Evolutionary conservation across 139 green algal genomes (phyloP).

Genomic region (Chlorella sp.): DNA sequence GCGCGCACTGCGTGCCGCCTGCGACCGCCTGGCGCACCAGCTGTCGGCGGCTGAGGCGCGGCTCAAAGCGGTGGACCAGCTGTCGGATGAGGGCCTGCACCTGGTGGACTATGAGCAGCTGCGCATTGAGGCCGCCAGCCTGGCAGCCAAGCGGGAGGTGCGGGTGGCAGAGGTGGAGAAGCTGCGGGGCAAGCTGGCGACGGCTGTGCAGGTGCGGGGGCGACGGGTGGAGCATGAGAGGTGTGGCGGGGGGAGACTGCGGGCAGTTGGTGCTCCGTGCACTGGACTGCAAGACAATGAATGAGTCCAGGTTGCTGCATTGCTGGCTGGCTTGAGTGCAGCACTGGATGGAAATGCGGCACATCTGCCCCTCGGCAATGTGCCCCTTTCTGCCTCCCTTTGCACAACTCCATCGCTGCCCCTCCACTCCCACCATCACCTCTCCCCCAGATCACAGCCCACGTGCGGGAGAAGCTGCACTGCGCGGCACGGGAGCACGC

Average conservation of each 20-base stretch:
- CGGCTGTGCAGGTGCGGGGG: conserved; percentile 73
- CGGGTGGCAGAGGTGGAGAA: conserved; percentile 89
- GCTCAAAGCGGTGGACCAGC: conserved; percentile 12
- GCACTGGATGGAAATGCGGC: too few species aligned
- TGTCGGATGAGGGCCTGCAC: conserved; percentile 82
- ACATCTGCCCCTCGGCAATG: neutral
- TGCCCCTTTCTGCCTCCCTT: neutral
- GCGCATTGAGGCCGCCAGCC: conserved; percentile 92
- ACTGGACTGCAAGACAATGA: too few species aligned
- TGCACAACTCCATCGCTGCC: too few species aligned
- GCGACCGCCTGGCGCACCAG: neutral
- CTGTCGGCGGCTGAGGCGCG: neutral
- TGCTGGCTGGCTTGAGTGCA: too few species aligned
- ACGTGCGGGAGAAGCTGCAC: conserved; percentile 28
- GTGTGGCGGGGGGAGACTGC: too few species aligned
- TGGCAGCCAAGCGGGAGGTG: conserved; percentile 91
- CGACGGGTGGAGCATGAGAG: too few species aligned
- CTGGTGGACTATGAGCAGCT: conserved; percentile 97
- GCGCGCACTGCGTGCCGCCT: neutral
- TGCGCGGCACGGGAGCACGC: neutral
- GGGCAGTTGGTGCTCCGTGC: too few species aligned
- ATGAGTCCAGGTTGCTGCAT: too few species aligned
- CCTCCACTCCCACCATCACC: neutral
- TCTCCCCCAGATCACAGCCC: conserved; percentile 24
- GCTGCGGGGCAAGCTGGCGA: conserved; percentile 85